Conservation (phyloP, 805 yeast genomes). For the Lachancea sp. region DNA sequence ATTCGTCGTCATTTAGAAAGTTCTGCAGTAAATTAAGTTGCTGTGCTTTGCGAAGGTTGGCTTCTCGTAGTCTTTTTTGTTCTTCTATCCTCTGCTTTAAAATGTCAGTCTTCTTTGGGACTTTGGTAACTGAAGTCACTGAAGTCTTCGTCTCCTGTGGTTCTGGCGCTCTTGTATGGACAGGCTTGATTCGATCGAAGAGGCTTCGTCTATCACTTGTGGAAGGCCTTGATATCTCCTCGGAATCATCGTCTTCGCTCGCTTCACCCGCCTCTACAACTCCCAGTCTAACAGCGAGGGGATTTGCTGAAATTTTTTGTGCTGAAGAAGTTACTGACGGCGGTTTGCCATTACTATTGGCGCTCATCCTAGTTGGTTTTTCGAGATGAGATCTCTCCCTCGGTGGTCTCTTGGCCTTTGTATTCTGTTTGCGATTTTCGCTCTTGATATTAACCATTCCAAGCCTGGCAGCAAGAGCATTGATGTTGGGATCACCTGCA, state of each 20-base stretch:
- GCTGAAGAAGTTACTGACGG: neutral
- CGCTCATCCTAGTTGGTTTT: neutral
- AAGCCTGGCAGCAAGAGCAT: constrained; percentile 7
- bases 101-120: constrained; percentile 13
- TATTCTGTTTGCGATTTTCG: neutral
- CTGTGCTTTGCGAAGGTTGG: constrained; percentile 22
- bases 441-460: constrained; percentile 4
- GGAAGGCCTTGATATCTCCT: constrained; percentile 10
- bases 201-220: constrained; percentile 7
- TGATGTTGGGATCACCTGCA: neutral
- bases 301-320: constrained; percentile 2
- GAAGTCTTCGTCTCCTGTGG: neutral
- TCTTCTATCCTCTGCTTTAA: constrained; percentile 29
- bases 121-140: neutral
- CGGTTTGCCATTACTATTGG: neutral
- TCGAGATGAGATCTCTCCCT: neutral
- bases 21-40: constrained; percentile 25
- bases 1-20: constrained; percentile 25
- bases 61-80: constrained; percentile 22
- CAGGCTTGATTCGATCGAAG: constrained; percentile 10
- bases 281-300: constrained; percentile 9
- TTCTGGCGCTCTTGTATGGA: neutral
- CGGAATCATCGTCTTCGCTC: constrained; percentile 9
- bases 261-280: constrained; percentile 4
- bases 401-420: neutral